phyloP scores from a whole-genome alignment of 2,329 filamentous ascomycete species.

The Fusarium sarcochroum region DNA sequence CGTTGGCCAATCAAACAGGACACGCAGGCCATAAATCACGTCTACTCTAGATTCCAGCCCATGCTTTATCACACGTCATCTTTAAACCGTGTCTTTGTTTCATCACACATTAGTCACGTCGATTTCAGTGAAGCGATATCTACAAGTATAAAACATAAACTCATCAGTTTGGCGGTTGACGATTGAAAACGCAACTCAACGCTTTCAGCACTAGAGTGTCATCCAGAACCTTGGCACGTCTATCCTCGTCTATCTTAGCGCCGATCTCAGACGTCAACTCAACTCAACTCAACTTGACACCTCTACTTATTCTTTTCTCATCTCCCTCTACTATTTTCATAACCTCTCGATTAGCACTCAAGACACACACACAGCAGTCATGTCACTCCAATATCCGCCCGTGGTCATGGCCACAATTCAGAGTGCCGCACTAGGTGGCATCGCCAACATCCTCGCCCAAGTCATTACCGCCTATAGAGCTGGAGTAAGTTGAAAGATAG shows the following conservation, averaged over 20 bases:
- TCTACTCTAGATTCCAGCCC: not conserved
- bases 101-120: not conserved
- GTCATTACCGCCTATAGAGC: slow-evolving; percentile 73
- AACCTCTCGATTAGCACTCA: not conserved
- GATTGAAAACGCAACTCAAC: not conserved
- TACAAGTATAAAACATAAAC: not conserved
- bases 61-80: not conserved
- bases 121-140: not conserved
- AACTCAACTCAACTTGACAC: slow-evolving; percentile 26
- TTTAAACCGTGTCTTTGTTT: not conserved
- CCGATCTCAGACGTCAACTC: slow-evolving; percentile 18
- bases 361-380: slow-evolving; percentile 17
- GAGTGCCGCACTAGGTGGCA: slow-evolving; percentile 73
- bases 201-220: not conserved
- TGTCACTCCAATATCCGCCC: slow-evolving; percentile 57
- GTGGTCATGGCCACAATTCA: slow-evolving; percentile 75
- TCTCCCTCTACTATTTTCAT: not conserved
- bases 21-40: slow-evolving; percentile 1
- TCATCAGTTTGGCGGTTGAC: not conserved
- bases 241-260: slow-evolving; percentile 31
- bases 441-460: slow-evolving; percentile 83
- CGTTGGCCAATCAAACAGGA: slow-evolving; percentile 11
- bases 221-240: slow-evolving; percentile 23
- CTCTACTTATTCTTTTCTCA: slow-evolving; percentile 2
- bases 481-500: slow-evolving; percentile 62